Base-by-base conservation (phyloP, 352 stramenopile genomes). In the Globisporangium viniferum region DNA sequence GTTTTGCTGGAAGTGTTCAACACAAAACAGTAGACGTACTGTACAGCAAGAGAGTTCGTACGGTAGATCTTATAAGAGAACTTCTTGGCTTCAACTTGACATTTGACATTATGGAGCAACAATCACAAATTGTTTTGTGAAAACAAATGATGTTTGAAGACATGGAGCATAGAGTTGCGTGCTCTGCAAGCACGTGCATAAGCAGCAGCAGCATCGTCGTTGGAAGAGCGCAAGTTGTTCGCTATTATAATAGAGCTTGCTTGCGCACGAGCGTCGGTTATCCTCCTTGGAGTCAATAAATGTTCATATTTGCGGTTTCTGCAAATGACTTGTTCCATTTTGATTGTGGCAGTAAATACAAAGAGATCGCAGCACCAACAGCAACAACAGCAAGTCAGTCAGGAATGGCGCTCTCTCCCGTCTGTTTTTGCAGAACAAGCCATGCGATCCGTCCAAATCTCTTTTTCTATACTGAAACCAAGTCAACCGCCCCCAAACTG, bases 341-440 rank as follows among this genome's bases (percentile, higher is more conserved):
- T 33, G 53, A 1, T 33, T 59, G 14, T 20, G 53, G 14, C 29
- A 27, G 31, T n/a, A 59, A 27, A 39, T 33, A 27, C 54, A 46
- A 46, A 46, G 39, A 46, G 39, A 15, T 15, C 39, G 4, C 39
- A 46, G 18, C 39, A 46, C 15, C 2, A 58, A 24, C 51, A 29
- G 22, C 54, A 58, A 31, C 31, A 36, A 8, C 20, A 56, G 33
- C 6, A 39, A 62, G 56, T 49, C 56, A 48, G 55, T 29, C 55
- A 22, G 56, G 55, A 14, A 22, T 29, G n/a, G 6, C n/a, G 33
- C 56, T 51, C 62, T 67, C 49, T 67, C 33, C 62, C 62, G 62
- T 61, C 62, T 67, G 62, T 61, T 67, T 67, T 54, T 39, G 14
- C 36, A 67, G 62, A 67, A 67, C 18, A 10, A 3, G 29, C 27